These are phyloP conservation scores for Phytophthora cajani DNA, from an alignment of 352 stramenopile species.

Conservation along the genomic window DNA sequence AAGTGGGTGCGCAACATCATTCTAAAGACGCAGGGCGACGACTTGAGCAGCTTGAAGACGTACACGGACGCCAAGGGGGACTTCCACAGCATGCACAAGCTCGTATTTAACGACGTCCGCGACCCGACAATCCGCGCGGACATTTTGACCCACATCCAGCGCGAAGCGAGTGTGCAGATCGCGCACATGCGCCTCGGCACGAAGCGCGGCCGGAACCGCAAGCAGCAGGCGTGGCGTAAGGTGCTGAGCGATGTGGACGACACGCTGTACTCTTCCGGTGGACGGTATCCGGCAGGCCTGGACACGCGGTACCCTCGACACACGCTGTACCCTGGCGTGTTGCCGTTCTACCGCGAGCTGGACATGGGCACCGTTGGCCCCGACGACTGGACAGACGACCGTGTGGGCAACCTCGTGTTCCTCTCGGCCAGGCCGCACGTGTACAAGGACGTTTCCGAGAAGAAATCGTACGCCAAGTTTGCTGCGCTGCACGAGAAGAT, in stretches of 20 bases:
- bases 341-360: slow-evolving; percentile 98
- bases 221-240: slow-evolving; percentile 96
- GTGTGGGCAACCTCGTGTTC: slow-evolving; percentile 98
- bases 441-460: slow-evolving; percentile 99
- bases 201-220: slow-evolving; percentile 74
- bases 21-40: slow-evolving; percentile 94
- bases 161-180: slow-evolving; percentile 93
- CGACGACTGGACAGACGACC: slow-evolving; percentile 89
- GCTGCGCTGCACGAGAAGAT: slow-evolving; percentile 91
- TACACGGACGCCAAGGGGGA: slow-evolving; percentile 97
- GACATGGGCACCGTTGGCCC: slow-evolving; percentile 93
- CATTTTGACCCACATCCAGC: slow-evolving; percentile 96
- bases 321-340: slow-evolving; percentile 96
- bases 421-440: slow-evolving; percentile 98
- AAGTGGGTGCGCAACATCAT: slow-evolving; percentile 98
- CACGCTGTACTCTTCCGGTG: slow-evolving; percentile 96
- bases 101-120: slow-evolving; percentile 97
- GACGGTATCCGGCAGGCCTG: slow-evolving; percentile 95
- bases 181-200: slow-evolving; percentile 94
- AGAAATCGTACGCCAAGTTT: slow-evolving; percentile 98
- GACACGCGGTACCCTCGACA: slow-evolving; percentile 94
- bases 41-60: slow-evolving; percentile 97
- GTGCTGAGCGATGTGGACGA: slow-evolving; percentile 99
- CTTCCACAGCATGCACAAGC: slow-evolving; percentile 97
- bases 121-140: slow-evolving; percentile 87